Evolutionary conservation across 176 grass and related monocot genomes (phyloP).

Genomic region (Oryza glumipatula): DNA sequence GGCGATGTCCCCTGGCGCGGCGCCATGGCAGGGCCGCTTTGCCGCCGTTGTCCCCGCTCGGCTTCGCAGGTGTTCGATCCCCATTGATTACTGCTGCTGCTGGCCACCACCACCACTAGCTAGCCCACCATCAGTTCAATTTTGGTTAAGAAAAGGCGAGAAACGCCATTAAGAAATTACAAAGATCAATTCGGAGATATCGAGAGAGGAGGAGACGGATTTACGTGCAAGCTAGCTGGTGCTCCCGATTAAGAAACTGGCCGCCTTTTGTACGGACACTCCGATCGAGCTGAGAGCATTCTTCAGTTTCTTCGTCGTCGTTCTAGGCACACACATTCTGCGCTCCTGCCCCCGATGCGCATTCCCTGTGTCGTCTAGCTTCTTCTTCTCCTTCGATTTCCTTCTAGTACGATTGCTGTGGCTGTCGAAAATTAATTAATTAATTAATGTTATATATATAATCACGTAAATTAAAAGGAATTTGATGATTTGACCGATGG

Average conservation of each 20-base stretch:
- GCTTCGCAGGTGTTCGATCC: constrained; percentile 30
- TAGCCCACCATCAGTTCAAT: neutral
- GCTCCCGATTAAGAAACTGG: constrained; percentile 51
- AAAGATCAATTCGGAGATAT: constrained; percentile 21
- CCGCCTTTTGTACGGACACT: constrained; percentile 41
- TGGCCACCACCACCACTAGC: neutral
- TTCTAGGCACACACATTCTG: constrained; percentile 97
- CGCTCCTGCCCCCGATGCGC: constrained; percentile 90
- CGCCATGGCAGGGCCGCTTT: constrained; percentile 60
- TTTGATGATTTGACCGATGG: neutral
- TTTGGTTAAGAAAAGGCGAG: constrained; percentile 2
- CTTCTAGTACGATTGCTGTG: neutral
- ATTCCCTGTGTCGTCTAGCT: neutral
- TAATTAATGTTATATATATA: no score
- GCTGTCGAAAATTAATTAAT: no score
- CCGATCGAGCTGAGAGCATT: constrained; percentile 8
- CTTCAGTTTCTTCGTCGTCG: constrained; percentile 7
- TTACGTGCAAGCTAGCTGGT: constrained; percentile 58
- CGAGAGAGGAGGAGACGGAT: constrained; percentile 33
- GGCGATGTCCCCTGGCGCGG: constrained; percentile 54
- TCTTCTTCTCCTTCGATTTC: neutral
- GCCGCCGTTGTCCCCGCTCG: constrained; percentile 66
- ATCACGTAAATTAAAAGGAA: neutral
- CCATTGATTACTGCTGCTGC: neutral
- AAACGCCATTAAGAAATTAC: constrained; percentile 26